Percentiles rank a stretch among this genome's conserved stretches.
Conservation (phyloP, 495 filamentous ascomycete genomes). For the Daldinia caldariorum region DNA sequence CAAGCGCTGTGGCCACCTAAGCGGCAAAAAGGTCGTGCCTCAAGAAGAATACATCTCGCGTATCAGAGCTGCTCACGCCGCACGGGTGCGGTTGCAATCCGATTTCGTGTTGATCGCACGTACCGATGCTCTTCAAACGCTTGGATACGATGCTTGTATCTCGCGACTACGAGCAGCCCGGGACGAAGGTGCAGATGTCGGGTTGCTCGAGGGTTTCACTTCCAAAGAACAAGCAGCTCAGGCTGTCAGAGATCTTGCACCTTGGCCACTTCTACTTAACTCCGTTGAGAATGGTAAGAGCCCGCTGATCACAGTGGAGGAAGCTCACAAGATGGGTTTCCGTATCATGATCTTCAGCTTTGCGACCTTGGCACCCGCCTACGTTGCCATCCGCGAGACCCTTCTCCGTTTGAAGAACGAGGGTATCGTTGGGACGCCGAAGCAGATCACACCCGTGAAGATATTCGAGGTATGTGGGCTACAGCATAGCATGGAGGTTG, state of each 20-base stretch:
- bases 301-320: constrained; percentile 64
- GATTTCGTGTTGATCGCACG: constrained; percentile 74
- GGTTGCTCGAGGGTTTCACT: constrained; percentile 70
- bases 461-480: constrained; percentile 64
- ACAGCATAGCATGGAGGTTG: constrained; percentile 65
- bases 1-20: constrained; percentile 71
- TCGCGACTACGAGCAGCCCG: constrained; percentile 55
- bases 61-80: constrained; percentile 62
- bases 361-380: constrained; percentile 61
- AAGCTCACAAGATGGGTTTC: constrained; percentile 71
- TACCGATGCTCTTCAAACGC: constrained; percentile 68
- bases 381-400: constrained; percentile 61
- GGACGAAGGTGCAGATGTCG: constrained; percentile 69
- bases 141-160: constrained; percentile 66
- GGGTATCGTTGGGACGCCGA: constrained; percentile 60
- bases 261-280: constrained; percentile 70
- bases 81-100: constrained; percentile 52
- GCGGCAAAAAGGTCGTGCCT: constrained; percentile 68
- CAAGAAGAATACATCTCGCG: constrained; percentile 65
- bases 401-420: constrained; percentile 58
- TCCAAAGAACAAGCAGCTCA: constrained; percentile 63
- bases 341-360: constrained; percentile 71
- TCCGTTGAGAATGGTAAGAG: constrained; percentile 70
- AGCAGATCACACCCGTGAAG: constrained; percentile 52
- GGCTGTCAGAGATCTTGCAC: constrained; percentile 64